These are phyloP conservation scores for Ambrosiella cleistominuta DNA, from an alignment of 2,329 filamentous ascomycete species.

Conservation along the genomic window DNA sequence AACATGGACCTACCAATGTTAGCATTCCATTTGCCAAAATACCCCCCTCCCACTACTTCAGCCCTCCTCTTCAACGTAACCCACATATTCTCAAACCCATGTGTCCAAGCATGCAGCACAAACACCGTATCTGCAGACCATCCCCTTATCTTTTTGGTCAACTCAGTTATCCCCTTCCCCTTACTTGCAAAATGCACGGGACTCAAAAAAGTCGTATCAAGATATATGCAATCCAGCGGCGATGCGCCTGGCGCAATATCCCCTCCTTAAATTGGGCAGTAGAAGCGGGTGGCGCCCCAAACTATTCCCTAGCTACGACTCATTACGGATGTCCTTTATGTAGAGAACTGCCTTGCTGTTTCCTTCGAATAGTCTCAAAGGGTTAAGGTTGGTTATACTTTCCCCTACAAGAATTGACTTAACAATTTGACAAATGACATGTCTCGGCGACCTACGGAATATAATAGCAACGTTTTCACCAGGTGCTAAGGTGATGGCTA, in stretches of 20 bases:
- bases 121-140: conserved; percentile 65
- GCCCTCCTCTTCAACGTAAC: conserved; percentile 53
- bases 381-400: background rate
- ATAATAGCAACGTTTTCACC: conserved; percentile 61
- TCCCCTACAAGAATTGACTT: background rate
- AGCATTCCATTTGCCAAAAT: background rate
- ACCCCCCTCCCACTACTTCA: conserved; percentile 25
- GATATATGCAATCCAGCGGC: conserved; percentile 62
- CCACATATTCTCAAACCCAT: conserved; percentile 77
- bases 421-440: background rate
- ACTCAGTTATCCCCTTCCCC: conserved; percentile 56
- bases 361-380: conserved; percentile 53
- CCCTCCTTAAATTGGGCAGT: conserved; percentile 44
- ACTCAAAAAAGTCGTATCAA: conserved; percentile 63
- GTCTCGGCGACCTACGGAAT: conserved; percentile 40
- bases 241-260: conserved; percentile 34
- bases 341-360: conserved; percentile 59
- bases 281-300: conserved; percentile 54
- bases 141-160: conserved; percentile 46
- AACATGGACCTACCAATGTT: conserved; percentile 46
- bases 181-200: conserved; percentile 39
- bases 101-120: conserved; percentile 73
- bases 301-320: conserved; percentile 69
- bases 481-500: conserved; percentile 53
- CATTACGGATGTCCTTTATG: conserved; percentile 74